phyloP scores from a whole-genome alignment of 768 basidiomycete species.

The Aureoboletus auriporus region DNA sequence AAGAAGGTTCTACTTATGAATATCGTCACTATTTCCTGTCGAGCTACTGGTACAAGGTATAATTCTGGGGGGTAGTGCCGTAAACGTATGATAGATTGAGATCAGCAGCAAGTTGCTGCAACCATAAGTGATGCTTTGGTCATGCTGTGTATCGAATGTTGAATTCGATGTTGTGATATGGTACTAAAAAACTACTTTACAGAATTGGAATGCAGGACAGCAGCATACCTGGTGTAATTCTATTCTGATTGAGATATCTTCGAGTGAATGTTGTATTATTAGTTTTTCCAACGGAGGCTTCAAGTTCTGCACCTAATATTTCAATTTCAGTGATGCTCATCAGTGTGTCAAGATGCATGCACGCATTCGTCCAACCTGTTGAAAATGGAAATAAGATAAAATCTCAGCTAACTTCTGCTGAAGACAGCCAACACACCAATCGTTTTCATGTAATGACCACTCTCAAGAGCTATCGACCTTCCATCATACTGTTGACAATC shows the following conservation, averaged over 20 bases:
- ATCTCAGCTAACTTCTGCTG: too few species aligned
- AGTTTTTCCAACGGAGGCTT: conserved; percentile 31
- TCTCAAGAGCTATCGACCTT: conserved; percentile 51
- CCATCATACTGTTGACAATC: conserved; percentile 25
- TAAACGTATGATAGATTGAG: conserved; percentile 64
- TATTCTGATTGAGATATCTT: conserved; percentile 77
- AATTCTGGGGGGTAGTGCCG: conserved; percentile 75
- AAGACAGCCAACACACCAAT: conserved; percentile 46
- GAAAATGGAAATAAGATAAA: not conserved
- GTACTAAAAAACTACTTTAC: conserved; percentile 39
- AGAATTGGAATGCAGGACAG: too few species aligned
- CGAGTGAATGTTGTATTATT: conserved; percentile 60
- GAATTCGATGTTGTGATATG: conserved; percentile 51
- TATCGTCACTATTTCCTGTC: too few species aligned
- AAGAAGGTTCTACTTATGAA: not conserved
- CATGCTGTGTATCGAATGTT: conserved; percentile 59
- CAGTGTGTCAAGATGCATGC: not conserved
- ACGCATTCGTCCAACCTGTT: conserved; percentile 62
- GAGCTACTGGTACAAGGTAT: conserved; percentile 54
- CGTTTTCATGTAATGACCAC: conserved; percentile 94
- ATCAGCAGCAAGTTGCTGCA: conserved; percentile 46
- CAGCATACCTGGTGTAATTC: conserved; percentile 58
- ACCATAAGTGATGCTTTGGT: conserved; percentile 51
- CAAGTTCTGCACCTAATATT: conserved; percentile 46
- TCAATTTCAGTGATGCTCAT: not conserved